A percentile compares a stretch with the other conserved stretches of the same genome.
Evolutionary conservation across 2,329 filamentous ascomycete genomes (phyloP).

Genomic region (Grosmannia huntii): DNA sequence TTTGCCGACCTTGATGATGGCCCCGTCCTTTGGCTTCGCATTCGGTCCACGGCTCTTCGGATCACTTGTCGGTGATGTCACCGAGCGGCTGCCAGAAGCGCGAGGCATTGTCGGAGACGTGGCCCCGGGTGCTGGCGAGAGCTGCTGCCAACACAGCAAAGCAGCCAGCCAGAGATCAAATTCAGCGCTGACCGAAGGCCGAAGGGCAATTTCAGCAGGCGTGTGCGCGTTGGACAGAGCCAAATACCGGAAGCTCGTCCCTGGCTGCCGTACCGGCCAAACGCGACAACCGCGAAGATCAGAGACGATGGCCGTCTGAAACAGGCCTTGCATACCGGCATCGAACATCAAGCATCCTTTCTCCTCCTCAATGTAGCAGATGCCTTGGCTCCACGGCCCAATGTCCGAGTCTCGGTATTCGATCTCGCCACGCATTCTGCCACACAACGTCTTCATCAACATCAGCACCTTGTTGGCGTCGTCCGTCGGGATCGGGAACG

Average conservation of each 20-base stretch:
- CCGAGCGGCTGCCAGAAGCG: constrained; percentile 19
- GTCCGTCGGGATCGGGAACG: constrained; percentile 45
- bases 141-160: constrained; percentile 68
- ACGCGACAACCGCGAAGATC: constrained; percentile 66
- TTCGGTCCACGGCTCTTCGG: constrained; percentile 25
- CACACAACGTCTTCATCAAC: constrained; percentile 66
- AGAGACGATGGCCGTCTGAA: constrained; percentile 54
- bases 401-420: constrained; percentile 54
- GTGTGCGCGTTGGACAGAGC: constrained; percentile 41
- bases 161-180: constrained; percentile 72
- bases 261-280: constrained; percentile 36
- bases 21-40: constrained; percentile 47
- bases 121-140: constrained; percentile 34
- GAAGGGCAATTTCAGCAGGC: constrained; percentile 49
- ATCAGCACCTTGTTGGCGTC: constrained; percentile 61
- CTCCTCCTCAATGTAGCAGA: constrained; percentile 67
- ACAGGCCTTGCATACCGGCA: constrained; percentile 50
- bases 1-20: constrained; percentile 91
- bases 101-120: constrained; percentile 26
- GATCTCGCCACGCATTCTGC: constrained; percentile 66
- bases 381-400: constrained; percentile 55
- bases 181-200: constrained; percentile 51
- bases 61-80: constrained; percentile 25
- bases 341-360: constrained; percentile 64
- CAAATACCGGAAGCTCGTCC: constrained; percentile 34